Conservation (phyloP, 192 early-diverging fungal species). For the Linnemannia elongata region DNA sequence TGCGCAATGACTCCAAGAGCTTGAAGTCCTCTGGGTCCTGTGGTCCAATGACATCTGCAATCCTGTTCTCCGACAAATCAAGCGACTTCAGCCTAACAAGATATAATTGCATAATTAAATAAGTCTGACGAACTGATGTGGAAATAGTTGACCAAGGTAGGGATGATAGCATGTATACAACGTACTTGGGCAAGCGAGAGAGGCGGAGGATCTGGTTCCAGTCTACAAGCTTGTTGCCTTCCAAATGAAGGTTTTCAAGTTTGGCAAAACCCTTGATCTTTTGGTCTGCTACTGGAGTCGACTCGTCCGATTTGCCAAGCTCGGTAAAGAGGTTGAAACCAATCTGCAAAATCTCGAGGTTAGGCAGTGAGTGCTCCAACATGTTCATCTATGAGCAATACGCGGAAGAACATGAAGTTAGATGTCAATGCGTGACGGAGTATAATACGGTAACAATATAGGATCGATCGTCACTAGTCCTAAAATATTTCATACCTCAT, state of each 20-base stretch:
- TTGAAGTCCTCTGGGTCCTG: conserved; percentile 43
- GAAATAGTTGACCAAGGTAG: not conserved
- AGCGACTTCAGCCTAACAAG: conserved; percentile 53
- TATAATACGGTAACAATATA: not conserved
- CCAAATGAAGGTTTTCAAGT: conserved; percentile 65
- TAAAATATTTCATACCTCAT: conserved; percentile 7
- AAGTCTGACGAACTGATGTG: not conserved
- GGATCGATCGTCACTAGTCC: not conserved
- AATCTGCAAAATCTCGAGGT: conserved; percentile 65
- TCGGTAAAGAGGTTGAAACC: conserved; percentile 59
- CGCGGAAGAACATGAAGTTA: not conserved
- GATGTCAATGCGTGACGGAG: not conserved
- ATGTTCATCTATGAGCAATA: conserved; percentile 38
- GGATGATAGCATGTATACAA: not conserved
- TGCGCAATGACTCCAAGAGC: conserved; percentile 53
- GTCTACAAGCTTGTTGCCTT: conserved; percentile 58
- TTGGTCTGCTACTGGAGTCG: conserved; percentile 2
- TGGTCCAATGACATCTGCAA: conserved; percentile 26
- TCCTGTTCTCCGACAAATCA: conserved; percentile 62
- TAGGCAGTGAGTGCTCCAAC: conserved; percentile 58
- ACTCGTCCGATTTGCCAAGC: conserved; percentile 20
- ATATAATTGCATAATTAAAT: not conserved
- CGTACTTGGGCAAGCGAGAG: conserved; percentile 58
- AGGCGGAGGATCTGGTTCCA: conserved; percentile 63
- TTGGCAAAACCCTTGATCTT: conserved; percentile 56